Base-by-base conservation (phyloP, 148 eudicot genomes). In the Euryodendron excelsum region DNA sequence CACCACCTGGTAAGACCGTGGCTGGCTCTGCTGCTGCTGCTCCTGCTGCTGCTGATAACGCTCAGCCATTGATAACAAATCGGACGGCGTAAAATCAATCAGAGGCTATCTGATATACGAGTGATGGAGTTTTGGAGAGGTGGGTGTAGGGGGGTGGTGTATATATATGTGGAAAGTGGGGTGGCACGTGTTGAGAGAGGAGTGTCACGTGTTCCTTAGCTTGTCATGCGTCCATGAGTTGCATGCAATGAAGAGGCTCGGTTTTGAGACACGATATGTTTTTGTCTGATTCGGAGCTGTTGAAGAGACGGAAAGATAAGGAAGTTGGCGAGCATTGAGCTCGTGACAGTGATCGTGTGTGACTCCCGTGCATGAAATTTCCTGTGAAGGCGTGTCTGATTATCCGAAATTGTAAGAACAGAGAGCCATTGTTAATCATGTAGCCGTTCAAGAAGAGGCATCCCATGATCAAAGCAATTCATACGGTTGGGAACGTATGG, bases 111-210 rank as follows among this genome's bases (percentile, higher is more conserved):
- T 13, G 52, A 36, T 47, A 13, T 36, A 21, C 18, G 11, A 39
- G n/a, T n/a, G n/a, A n/a, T n/a, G n/a, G n/a, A n/a, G n/a, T n/a
- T n/a, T n/a, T n/a, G n/a, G n/a, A n/a, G n/a, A n/a, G n/a, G n/a
- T n/a, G n/a, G n/a, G n/a, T n/a, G n/a, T n/a, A n/a, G n/a, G n/a
- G n/a, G n/a, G n/a, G n/a, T n/a, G n/a, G n/a, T n/a, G n/a, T 21
- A 23, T 0, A 61, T 14, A 61, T 61, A 72, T 72, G 58, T 34
- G 28, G 72, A 47, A 30, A n/a, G 39, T 61, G 74, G 14, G 28
- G 78, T 53, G 84, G 80, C 75, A 86, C 84, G 89, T 89, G 90
- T 77, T 75, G 82, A 3, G 66, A 52, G 55, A 15, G 65, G 11
- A 5, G 61, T 70, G 84, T 79, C 86, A 84, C 89, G 89, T 83